These are phyloP conservation scores for Fusarium irregulare DNA, from an alignment of 2,329 filamentous ascomycete species.

Conservation along the genomic window DNA sequence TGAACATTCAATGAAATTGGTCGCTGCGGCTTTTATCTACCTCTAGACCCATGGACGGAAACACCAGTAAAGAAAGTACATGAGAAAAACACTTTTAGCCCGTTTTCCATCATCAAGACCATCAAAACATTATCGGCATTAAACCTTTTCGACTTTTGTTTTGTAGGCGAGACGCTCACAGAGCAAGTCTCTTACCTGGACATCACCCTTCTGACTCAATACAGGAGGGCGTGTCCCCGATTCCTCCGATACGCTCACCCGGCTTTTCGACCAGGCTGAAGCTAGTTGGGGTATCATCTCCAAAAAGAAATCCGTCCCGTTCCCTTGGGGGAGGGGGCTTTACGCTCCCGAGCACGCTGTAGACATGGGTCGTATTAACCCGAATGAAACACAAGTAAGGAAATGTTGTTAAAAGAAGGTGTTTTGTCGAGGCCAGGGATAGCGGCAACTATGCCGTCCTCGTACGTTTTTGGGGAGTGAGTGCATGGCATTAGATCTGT, in stretches of 20 bases:
- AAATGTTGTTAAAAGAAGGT: conserved; percentile 37
- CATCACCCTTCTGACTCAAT: not conserved
- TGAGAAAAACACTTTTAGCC: conserved; percentile 36
- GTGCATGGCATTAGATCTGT: conserved; percentile 53
- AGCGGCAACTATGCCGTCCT: conserved; percentile 58
- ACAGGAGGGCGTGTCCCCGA: conserved; percentile 19
- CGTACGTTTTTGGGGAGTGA: conserved; percentile 53
- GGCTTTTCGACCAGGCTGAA: conserved; percentile 39
- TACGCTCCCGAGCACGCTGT: conserved; percentile 39
- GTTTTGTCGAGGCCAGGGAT: conserved; percentile 57
- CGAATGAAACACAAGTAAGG: conserved; percentile 26
- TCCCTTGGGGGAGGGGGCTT: conserved; percentile 34
- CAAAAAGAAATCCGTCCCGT: conserved; percentile 38
- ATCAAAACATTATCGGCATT: conserved; percentile 45
- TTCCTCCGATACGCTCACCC: conserved; percentile 39
- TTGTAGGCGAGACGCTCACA: conserved; percentile 26
- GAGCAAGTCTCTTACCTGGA: conserved; percentile 30
- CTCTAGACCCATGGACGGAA: conserved; percentile 41
- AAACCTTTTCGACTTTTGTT: conserved; percentile 30
- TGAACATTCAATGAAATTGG: conserved; percentile 31
- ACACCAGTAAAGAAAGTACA: conserved; percentile 40
- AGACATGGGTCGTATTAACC: conserved; percentile 37
- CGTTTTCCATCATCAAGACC: conserved; percentile 34
- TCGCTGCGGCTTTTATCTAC: conserved; percentile 43
- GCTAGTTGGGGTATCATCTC: conserved; percentile 38